Evolutionary conservation across 2,329 filamentous ascomycete species (phyloP).

Genomic region (Bretziella fagacearum): DNA sequence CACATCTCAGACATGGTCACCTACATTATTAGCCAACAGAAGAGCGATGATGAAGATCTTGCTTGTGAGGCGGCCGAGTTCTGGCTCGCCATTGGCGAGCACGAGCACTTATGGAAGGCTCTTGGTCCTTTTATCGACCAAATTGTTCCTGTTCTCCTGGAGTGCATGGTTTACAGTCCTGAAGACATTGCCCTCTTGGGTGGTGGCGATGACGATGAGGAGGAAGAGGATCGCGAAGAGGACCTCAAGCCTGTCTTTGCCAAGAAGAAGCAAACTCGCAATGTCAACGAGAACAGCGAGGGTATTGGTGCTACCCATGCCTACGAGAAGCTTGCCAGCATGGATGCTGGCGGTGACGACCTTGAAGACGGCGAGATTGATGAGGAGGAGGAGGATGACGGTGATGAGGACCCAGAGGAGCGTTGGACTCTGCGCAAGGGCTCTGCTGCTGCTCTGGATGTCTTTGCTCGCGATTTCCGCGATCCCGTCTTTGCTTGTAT

Average conservation of each 20-base stretch:
- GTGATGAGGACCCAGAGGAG: constrained; percentile 72
- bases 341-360: constrained; percentile 48
- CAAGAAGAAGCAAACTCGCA: constrained; percentile 41
- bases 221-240: constrained; percentile 74
- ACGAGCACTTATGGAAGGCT: constrained; percentile 58
- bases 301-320: constrained; percentile 17
- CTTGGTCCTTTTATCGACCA: constrained; percentile 63
- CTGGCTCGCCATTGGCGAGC: constrained; percentile 86
- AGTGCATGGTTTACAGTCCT: constrained; percentile 92
- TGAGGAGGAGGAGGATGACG: constrained; percentile 53
- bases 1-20: constrained; percentile 78
- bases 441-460: constrained; percentile 85
- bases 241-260: constrained; percentile 91
- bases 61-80: constrained; percentile 94
- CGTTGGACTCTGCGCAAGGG: constrained; percentile 94
- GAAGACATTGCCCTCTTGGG: constrained; percentile 81
- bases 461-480: constrained; percentile 82
- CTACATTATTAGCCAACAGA: constrained; percentile 83
- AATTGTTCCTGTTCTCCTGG: constrained; percentile 77
- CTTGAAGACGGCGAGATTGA: constrained; percentile 79
- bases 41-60: constrained; percentile 71
- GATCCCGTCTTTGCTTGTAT: constrained; percentile 79
- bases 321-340: constrained; percentile 37
- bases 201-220: constrained; percentile 73
- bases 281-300: constrained; percentile 35